These are phyloP conservation scores for Ascochyta lentis DNA, from an alignment of 2,329 filamentous ascomycete species.

Conservation along the genomic window DNA sequence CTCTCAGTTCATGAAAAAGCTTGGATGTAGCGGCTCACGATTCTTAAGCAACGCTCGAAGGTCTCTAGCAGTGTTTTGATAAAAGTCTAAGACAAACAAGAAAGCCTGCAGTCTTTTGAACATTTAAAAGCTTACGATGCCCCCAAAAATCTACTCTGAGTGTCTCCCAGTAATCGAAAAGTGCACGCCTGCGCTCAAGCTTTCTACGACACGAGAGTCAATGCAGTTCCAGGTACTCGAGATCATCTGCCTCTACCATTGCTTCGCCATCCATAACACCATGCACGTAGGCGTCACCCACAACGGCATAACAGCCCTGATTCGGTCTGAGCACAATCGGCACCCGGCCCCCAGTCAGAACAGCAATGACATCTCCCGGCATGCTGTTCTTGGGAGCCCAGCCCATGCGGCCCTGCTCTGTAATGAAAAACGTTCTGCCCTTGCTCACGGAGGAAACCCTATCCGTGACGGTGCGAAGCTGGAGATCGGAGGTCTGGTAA, in stretches of 20 bases:
- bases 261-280: conserved; percentile 14
- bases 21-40: no score
- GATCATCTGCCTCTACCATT: background rate
- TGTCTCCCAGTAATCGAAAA: background rate
- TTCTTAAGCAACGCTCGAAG: no score
- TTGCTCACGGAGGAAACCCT: conserved; percentile 8
- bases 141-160: no score
- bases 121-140: no score
- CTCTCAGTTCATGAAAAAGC: no score
- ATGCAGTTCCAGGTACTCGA: background rate
- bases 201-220: background rate
- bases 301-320: background rate
- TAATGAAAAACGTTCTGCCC: conserved; percentile 1
- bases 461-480: conserved; percentile 1
- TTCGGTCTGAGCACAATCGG: conserved; percentile 1
- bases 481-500: background rate
- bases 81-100: no score
- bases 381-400: conserved; percentile 10
- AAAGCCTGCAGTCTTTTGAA: no score
- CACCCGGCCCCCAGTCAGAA: conserved; percentile 4
- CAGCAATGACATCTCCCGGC: background rate
- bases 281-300: conserved; percentile 11
- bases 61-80: no score
- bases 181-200: no score
- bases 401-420: background rate